Conservation (phyloP, 345 rosid species). For the Angophora floribunda region DNA sequence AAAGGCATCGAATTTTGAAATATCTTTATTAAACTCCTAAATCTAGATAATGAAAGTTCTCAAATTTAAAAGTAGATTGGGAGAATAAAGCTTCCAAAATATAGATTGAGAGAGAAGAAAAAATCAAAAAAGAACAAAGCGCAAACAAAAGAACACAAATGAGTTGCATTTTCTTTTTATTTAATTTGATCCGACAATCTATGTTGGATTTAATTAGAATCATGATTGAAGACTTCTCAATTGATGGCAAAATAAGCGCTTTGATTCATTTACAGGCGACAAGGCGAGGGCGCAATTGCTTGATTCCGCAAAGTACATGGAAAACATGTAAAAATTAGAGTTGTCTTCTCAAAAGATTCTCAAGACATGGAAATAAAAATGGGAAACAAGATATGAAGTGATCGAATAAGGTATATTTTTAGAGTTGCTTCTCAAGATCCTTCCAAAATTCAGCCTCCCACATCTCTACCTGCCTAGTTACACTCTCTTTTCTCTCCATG, state of each 20-base stretch:
- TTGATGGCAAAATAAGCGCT: background rate
- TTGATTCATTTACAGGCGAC: background rate
- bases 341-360: background rate
- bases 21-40: no score
- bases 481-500: slow-evolving; percentile 15
- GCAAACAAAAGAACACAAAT: no score
- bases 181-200: background rate
- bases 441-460: slow-evolving; percentile 40
- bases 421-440: slow-evolving; percentile 12
- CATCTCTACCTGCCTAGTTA: slow-evolving; percentile 7
- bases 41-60: no score
- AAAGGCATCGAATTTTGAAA: no score
- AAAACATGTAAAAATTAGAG: background rate
- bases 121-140: no score
- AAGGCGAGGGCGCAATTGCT: background rate
- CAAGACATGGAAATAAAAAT: background rate
- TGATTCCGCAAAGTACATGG: background rate
- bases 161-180: background rate
- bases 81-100: no score
- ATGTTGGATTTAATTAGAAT: background rate
- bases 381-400: background rate
- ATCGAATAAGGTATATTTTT: background rate
- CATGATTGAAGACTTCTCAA: background rate
- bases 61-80: no score
- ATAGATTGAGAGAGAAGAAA: no score